Conservation (phyloP, 2,329 filamentous ascomycete species). For the Phialophora chinensis region DNA sequence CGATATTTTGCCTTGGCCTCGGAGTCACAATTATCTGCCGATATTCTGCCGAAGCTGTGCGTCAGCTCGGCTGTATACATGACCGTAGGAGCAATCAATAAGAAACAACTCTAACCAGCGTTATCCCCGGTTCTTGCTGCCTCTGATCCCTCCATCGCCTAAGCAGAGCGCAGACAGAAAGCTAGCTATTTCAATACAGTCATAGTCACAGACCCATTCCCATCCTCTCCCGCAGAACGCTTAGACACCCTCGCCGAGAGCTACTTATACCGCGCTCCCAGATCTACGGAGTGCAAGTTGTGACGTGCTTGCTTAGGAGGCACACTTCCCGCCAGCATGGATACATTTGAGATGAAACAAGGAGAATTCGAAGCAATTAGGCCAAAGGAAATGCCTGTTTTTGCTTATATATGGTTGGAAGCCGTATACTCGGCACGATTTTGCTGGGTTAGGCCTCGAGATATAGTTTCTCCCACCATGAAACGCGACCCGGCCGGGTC, state of each 20-base stretch:
- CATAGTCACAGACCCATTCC: no score
- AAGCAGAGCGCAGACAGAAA: not conserved
- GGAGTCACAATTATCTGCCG: conserved; percentile 27
- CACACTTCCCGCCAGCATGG: not conserved
- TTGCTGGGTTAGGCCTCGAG: no score
- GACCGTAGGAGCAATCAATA: not conserved
- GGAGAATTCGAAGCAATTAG: not conserved
- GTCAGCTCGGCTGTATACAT: not conserved
- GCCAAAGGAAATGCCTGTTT: not conserved
- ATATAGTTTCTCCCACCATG: not conserved
- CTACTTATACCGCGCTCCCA: not conserved
- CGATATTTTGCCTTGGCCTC: not conserved
- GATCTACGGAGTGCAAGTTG: not conserved
- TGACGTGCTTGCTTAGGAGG: not conserved
- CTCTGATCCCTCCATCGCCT: not conserved
- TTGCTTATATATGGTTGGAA: not conserved
- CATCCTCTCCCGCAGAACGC: not conserved
- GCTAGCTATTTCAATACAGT: not conserved
- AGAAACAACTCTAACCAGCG: not conserved
- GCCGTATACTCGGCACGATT: not conserved
- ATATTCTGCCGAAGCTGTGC: not conserved
- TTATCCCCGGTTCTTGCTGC: no score
- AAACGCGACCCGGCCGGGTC: not conserved
- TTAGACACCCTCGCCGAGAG: not conserved
- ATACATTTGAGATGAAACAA: not conserved